These are phyloP conservation scores for Coprinopsis marcescibilis DNA, from an alignment of 768 basidiomycete species.

Conservation along the genomic window DNA sequence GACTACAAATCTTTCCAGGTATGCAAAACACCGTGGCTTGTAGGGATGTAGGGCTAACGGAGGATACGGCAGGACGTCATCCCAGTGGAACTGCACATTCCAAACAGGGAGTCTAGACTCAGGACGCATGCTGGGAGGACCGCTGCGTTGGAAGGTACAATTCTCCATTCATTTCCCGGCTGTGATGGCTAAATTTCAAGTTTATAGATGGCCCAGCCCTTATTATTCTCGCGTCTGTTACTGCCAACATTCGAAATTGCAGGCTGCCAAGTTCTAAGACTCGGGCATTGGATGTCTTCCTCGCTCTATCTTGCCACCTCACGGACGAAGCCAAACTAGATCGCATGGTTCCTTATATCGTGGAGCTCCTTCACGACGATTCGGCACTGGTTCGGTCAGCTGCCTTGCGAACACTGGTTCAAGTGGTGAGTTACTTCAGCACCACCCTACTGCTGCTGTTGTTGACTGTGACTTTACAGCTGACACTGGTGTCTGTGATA, in stretches of 20 bases:
- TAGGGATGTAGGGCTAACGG: not conserved
- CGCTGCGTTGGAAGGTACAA: conserved; percentile 60
- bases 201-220: conserved; percentile 78
- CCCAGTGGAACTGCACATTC: conserved; percentile 71
- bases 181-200: not conserved
- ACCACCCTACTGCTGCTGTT: not conserved
- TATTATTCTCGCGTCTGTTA: conserved; percentile 80
- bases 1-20: conserved; percentile 59
- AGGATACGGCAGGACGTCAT: conserved; percentile 58
- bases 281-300: conserved; percentile 78
- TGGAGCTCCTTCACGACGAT: conserved; percentile 86
- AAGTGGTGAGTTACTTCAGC: conserved; percentile 54
- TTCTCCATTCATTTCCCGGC: not conserved
- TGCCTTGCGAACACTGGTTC: conserved; percentile 71
- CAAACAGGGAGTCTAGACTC: conserved; percentile 59
- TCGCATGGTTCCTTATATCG: conserved; percentile 85
- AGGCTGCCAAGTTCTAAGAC: conserved; percentile 80
- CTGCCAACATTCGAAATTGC: conserved; percentile 87
- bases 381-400: conserved; percentile 76
- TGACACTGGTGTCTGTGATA: conserved; percentile 67
- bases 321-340: conserved; percentile 96
- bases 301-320: conserved; percentile 73
- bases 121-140: conserved; percentile 39
- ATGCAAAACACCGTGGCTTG: conserved; percentile 6
- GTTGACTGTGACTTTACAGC: conserved; percentile 15